Base-by-base conservation (phyloP, 1,139 yeast genomes). In the Protomyces gravidus region DNA sequence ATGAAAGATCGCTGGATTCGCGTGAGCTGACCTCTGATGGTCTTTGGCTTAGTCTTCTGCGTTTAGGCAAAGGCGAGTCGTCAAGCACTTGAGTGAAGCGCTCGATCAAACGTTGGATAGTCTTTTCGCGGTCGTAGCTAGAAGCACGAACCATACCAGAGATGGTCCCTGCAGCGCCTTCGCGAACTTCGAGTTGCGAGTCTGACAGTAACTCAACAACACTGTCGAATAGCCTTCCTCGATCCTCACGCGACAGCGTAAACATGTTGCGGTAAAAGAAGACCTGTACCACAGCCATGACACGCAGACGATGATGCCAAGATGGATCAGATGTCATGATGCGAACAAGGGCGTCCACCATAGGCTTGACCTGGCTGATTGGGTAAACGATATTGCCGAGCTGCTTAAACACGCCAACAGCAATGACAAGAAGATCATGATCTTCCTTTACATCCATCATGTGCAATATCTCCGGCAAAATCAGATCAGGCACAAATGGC, bases 121-220 rank as follows among this genome's bases (percentile, higher is more conserved):
- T 67, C 5, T 65, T 67, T 0, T 71, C 73, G 17, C 83, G 80
- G 58, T 84, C 72, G 1, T 79, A 79, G 1, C 88, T 81, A n/a
- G 87, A 80, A 63, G 89, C 83, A 67, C 92, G 89, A 49, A 92
- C 80, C 65, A 92, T 80, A 6, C 95, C 92, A 0, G 96, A 81
- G 28, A 94, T 76, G 0, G 92, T 86, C 5, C 78, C 78, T 0
- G 95, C 83, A 1, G 94, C 89, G 3, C 83, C 76, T 61, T 83
- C 87, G 61, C 98, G 77, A 0, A 92, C 87, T 63, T 89, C 95
- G 19, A 86, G 73, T 71, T 82, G 79, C 32, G 80, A 78, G 68
- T 85, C 87, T 63, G 79, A 80, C 53, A 90, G 71, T 67, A 82
- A 74, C 2, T 75, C 71, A 32, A 79, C 77, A 1, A 86, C 81